Conservation (phyloP, 257 asterid species). For the Ilex aquifolium region DNA sequence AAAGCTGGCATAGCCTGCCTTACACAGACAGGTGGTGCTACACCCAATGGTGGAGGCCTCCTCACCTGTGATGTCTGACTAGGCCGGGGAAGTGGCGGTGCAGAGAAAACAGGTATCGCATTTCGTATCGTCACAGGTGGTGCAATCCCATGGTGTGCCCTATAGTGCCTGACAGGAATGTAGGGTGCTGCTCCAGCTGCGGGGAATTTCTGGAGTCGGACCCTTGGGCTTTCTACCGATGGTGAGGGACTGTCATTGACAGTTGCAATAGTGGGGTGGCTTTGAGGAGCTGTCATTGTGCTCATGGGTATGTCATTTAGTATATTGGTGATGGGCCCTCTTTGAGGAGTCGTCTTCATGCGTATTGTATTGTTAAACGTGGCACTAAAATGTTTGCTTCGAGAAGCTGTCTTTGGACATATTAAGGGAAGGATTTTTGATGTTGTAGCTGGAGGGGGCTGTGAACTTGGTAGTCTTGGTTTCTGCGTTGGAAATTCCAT, state of each 20-base stretch:
- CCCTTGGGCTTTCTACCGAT: slow-evolving; percentile 26
- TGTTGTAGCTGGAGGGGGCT: slow-evolving; percentile 35
- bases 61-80: slow-evolving; percentile 37
- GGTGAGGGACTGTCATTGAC: slow-evolving; percentile 4
- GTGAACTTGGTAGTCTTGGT: slow-evolving; percentile 57
- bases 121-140: slow-evolving; percentile 81
- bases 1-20: slow-evolving; percentile 61
- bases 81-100: slow-evolving; percentile 70
- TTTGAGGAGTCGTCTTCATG: neutral
- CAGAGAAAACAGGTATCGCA: slow-evolving; percentile 76
- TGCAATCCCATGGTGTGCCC: slow-evolving; percentile 57
- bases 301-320: slow-evolving; percentile 23
- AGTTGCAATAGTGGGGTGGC: slow-evolving; percentile 16
- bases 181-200: slow-evolving; percentile 88
- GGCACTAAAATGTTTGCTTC: slow-evolving; percentile 5
- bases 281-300: slow-evolving; percentile 7
- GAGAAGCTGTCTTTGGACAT: slow-evolving; percentile 27
- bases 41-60: slow-evolving; percentile 47
- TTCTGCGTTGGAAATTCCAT: slow-evolving; percentile 26
- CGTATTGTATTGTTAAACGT: neutral
- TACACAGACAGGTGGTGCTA: slow-evolving; percentile 61
- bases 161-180: slow-evolving; percentile 70
- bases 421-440: slow-evolving; percentile 79
- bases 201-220: slow-evolving; percentile 52
- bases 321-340: slow-evolving; percentile 11